phyloP scores from a whole-genome alignment of 225 moss, liverwort and hornwort species.

The Thuidium tamariscinum region DNA sequence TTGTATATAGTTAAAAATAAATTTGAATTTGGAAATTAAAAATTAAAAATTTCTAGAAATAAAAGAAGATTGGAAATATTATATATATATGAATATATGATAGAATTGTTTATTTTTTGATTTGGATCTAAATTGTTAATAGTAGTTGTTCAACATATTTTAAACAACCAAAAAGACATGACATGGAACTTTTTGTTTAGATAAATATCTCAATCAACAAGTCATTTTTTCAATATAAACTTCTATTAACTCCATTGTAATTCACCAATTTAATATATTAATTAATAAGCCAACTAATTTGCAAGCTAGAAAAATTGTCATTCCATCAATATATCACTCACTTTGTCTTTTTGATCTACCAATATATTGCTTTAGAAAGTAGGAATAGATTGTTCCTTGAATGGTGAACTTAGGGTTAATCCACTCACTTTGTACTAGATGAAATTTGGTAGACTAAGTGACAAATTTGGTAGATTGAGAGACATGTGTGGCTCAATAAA shows the following conservation, averaged over 20 bases:
- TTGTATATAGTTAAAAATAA: rapidly evolving
- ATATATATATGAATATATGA: background rate
- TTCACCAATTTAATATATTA: background rate
- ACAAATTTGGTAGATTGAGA: no score
- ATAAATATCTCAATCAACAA: background rate
- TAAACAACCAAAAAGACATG: no score
- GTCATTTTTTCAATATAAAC: background rate
- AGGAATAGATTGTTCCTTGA: rapidly evolving
- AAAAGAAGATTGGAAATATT: background rate
- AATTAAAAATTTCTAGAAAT: no score
- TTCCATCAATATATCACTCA: no score
- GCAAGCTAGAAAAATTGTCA: background rate
- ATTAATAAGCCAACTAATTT: rapidly evolving
- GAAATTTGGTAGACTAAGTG: background rate
- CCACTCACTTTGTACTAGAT: background rate
- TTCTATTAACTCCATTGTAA: background rate
- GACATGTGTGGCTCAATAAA: background rate
- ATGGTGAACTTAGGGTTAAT: background rate
- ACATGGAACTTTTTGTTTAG: background rate
- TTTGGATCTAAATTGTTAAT: background rate
- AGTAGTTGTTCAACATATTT: background rate
- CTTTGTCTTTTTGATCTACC: background rate
- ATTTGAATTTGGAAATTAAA: background rate
- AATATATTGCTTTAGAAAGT: background rate
- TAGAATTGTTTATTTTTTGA: no score